A percentile compares a stretch with the other conserved stretches of the same genome.
These are phyloP conservation scores for Boletus insuetus DNA, from an alignment of 768 basidiomycete genomes.

Conservation along the genomic window DNA sequence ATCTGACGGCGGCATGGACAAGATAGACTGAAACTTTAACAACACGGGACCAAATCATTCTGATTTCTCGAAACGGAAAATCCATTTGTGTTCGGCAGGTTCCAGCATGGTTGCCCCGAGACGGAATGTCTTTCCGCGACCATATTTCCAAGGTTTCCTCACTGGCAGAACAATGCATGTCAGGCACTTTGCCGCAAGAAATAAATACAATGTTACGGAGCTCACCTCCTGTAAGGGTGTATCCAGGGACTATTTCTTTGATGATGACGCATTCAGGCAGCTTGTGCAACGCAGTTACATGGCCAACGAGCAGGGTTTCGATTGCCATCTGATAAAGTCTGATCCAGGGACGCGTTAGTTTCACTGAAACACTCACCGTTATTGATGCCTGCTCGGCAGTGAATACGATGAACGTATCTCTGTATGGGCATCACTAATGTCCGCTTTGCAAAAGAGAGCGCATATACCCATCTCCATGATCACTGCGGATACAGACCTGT, in stretches of 20 bases:
- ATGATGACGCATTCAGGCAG: constrained; percentile 19
- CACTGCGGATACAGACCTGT: constrained; percentile 22
- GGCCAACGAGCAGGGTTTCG: constrained; percentile 24
- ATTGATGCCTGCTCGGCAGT: constrained; percentile 9
- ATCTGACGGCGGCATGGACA: constrained; percentile 1
- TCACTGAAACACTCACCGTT: constrained; percentile 17
- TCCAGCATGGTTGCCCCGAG: constrained; percentile 16
- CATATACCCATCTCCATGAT: constrained; percentile 19
- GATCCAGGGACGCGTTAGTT: not conserved
- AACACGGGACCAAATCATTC: not conserved
- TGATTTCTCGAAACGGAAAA: constrained; percentile 19
- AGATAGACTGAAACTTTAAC: constrained; percentile 1
- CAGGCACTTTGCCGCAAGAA: not conserved
- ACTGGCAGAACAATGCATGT: constrained; percentile 12
- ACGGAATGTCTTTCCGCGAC: constrained; percentile 26
- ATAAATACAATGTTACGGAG: not conserved
- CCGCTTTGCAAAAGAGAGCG: not conserved
- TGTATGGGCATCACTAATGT: constrained; percentile 4
- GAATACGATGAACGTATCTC: constrained; percentile 7
- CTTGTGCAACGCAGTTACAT: constrained; percentile 9
- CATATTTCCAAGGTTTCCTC: constrained; percentile 28
- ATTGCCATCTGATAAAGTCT: constrained; percentile 15
- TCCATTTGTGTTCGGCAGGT: constrained; percentile 28
- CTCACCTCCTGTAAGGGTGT: constrained; percentile 22
- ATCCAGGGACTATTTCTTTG: constrained; percentile 9